Conservation (phyloP, 805 yeast genomes). For the Phaffomyces opuntiae region DNA sequence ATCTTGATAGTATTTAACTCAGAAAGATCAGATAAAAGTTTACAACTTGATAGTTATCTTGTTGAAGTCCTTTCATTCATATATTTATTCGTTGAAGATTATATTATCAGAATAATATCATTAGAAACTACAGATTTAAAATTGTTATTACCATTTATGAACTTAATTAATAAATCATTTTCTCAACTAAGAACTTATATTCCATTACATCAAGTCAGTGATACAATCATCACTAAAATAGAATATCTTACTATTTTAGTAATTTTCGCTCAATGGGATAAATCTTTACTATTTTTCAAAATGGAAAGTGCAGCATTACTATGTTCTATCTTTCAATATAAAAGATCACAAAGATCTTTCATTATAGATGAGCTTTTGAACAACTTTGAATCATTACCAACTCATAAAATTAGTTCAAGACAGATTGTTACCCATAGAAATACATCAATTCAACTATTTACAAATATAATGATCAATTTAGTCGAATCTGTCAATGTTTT, state of each 20-base stretch:
- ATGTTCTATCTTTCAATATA: slow-evolving; percentile 19
- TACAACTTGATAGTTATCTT: slow-evolving; percentile 41
- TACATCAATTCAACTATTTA: slow-evolving; percentile 39
- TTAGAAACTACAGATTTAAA: not conserved
- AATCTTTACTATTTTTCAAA: slow-evolving; percentile 16
- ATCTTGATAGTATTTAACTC: slow-evolving; percentile 36
- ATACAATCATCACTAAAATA: slow-evolving; percentile 46
- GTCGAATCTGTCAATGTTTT: slow-evolving; percentile 32
- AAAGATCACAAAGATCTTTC: slow-evolving; percentile 48
- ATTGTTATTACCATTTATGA: not conserved
- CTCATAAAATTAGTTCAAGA: slow-evolving; percentile 35
- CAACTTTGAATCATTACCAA: slow-evolving; percentile 43
- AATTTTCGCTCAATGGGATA: slow-evolving; percentile 28
- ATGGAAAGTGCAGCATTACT: slow-evolving; percentile 15
- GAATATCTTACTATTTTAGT: slow-evolving; percentile 43
- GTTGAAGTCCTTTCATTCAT: slow-evolving; percentile 34
- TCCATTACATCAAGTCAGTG: slow-evolving; percentile 31
- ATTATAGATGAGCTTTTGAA: slow-evolving; percentile 54
- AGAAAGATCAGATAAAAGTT: slow-evolving; percentile 32
- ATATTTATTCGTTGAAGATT: slow-evolving; percentile 26
- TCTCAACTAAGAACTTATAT: slow-evolving; percentile 16
- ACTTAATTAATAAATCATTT: slow-evolving; percentile 10
- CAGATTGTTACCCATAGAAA: slow-evolving; percentile 39
- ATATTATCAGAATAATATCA: slow-evolving; percentile 16
- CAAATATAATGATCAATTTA: slow-evolving; percentile 38